Conservation (phyloP, 208 protist genomes). For the Trypanosoma lewisi region DNA sequence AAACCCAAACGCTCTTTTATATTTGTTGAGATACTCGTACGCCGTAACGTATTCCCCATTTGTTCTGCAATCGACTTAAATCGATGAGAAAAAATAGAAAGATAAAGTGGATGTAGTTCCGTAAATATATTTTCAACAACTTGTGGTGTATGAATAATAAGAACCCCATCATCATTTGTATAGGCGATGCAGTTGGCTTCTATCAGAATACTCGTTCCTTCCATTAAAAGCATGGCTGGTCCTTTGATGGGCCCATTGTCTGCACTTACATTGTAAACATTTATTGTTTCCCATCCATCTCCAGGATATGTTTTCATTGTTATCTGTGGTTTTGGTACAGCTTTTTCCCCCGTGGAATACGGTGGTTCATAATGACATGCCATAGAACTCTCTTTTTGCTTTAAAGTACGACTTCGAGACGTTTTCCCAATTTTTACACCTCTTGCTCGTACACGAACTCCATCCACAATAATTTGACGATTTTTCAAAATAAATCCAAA, state of each 20-base stretch:
- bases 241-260: constrained; percentile 60
- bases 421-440: constrained; percentile 34
- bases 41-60: constrained; percentile 95
- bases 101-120: constrained; percentile 80
- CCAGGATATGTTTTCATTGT: constrained; percentile 38
- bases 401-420: constrained; percentile 14
- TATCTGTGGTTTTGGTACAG: constrained; percentile 20
- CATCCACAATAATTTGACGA: constrained; percentile 90
- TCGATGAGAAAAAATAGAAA: constrained; percentile 93
- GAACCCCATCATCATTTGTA: constrained; percentile 78
- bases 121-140: constrained; percentile 44
- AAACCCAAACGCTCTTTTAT: constrained; percentile 96
- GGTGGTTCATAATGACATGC: constrained; percentile 30
- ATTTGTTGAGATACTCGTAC: constrained; percentile 95
- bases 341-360: constrained; percentile 31
- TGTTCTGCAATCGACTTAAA: constrained; percentile 98
- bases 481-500: constrained; percentile 89
- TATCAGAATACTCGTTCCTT: constrained; percentile 90
- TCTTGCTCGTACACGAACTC: constrained; percentile 82
- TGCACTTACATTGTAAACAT: constrained; percentile 56
- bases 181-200: constrained; percentile 74
- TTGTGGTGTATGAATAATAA: constrained; percentile 63
- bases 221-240: constrained; percentile 90
- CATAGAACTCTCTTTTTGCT: constrained; percentile 24
- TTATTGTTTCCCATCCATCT: constrained; percentile 51